phyloP scores from a whole-genome alignment of 257 asterid species.

The Solanum neorickii region DNA sequence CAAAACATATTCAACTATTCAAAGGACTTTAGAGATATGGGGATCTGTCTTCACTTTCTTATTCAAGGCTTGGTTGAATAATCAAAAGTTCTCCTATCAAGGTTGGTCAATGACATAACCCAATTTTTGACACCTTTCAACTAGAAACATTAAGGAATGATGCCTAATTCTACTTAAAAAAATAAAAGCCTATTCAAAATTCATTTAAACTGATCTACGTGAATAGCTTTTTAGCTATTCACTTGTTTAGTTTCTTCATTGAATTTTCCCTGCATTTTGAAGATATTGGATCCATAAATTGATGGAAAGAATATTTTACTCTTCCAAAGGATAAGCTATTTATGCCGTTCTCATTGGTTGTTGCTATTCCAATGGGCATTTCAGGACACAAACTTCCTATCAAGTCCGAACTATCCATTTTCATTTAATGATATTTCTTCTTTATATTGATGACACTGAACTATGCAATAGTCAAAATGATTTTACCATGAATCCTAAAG shows the following conservation, averaged over 20 bases:
- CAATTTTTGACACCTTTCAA: not conserved
- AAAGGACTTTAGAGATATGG: slow-evolving; percentile 96
- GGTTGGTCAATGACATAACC: slow-evolving; percentile 37
- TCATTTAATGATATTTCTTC: not conserved
- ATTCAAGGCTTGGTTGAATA: slow-evolving; percentile 79
- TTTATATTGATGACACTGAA: not conserved
- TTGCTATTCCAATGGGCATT: not conserved
- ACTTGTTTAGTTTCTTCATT: not conserved
- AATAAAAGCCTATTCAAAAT: not conserved
- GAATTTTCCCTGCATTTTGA: not conserved
- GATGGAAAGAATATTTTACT: not conserved
- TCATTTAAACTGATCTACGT: not conserved
- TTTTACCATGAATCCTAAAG: not conserved
- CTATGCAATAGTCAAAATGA: not conserved
- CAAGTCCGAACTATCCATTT: not conserved
- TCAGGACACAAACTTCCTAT: not conserved
- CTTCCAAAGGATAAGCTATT: not conserved
- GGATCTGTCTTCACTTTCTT: slow-evolving; percentile 76
- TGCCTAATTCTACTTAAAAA: not conserved
- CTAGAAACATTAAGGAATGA: not conserved
- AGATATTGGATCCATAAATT: not conserved
- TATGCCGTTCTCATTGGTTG: not conserved
- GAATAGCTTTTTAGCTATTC: not conserved
- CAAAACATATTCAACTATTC: slow-evolving; percentile 89
- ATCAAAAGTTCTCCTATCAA: slow-evolving; percentile 73